Evolutionary conservation across 1,284 basidiomycete species (phyloP).

Genomic region (Cryptococcus hybrid): DNA sequence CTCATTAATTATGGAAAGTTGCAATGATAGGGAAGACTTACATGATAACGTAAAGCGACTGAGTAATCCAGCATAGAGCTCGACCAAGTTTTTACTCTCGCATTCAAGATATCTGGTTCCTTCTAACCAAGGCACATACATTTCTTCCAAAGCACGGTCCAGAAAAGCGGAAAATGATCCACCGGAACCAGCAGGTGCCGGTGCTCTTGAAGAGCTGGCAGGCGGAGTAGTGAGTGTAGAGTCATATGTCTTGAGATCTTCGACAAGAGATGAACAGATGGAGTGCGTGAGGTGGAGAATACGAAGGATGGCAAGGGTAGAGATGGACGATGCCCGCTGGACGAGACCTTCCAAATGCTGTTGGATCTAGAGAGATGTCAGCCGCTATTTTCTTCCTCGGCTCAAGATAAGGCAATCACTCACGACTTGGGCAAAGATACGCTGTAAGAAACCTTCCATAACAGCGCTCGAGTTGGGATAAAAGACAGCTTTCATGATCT

Average conservation of each 20-base stretch:
- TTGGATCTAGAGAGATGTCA: conserved; percentile 66
- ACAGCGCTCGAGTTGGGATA: conserved; percentile 91
- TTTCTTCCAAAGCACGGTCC: conserved; percentile 91
- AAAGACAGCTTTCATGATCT: conserved; percentile 98
- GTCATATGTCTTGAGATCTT: conserved; percentile 91
- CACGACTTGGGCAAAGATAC: conserved; percentile 97
- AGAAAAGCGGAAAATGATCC: conserved; percentile 72
- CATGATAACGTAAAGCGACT: conserved; percentile 81
- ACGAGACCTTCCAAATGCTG: conserved; percentile 88
- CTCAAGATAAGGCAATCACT: conserved; percentile 27
- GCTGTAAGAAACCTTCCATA: conserved; percentile 97
- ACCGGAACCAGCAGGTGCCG: conserved; percentile 11
- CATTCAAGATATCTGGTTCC: conserved; percentile 88
- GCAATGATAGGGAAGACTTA: conserved; percentile 51
- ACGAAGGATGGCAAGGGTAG: conserved; percentile 87
- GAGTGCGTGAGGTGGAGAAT: conserved; percentile 84
- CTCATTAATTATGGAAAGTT: not conserved
- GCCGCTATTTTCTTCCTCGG: not conserved
- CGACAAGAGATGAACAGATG: conserved; percentile 74
- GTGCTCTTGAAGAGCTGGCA: conserved; percentile 9
- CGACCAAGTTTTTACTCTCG: conserved; percentile 81
- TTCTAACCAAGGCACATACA: conserved; percentile 93
- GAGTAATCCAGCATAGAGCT: conserved; percentile 76
- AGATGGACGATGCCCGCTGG: conserved; percentile 67
- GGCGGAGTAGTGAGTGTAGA: conserved; percentile 59